Base-by-base conservation (phyloP, 345 rosid genomes). In the Noccaea bulbosa region DNA sequence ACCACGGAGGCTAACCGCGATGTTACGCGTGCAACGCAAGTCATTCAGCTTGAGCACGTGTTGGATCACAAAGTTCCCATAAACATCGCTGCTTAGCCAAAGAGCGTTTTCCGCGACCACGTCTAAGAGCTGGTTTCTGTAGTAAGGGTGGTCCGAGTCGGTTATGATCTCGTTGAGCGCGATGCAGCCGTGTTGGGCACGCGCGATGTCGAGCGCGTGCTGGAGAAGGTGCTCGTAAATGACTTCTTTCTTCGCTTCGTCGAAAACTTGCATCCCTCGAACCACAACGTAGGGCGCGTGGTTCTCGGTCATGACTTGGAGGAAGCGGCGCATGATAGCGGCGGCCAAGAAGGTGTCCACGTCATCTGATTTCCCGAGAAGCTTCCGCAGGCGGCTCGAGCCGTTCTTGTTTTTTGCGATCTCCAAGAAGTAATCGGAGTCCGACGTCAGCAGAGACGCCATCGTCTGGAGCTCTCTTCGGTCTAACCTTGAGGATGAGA, bases 1-100 rank as follows among this genome's bases (percentile, higher is more conserved):
- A 12, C 58, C 46, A 16, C n/a, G 2, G 0, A 65, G 46, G 2
- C 11, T 35, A 48, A n/a, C 2, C 2, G 27, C 12, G 1, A 65
- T 37, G 57, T 5, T 20, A 2, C 2, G 0, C 11, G 32, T 65
- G 69, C 2, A 35, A 48, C 3, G 46, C 57, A 17, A 65, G 57
- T 65, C 46, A 35, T 33, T 2, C 2, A 59, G n/a, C 15, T 2
- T 4, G 39, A 70, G 74, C 33, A 54, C 50, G 50, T 58, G 58
- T 15, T 70, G 74, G 4, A 70, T 16, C n/a, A 49, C 74, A 22
- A 59, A 68, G 24, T 59, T 70, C 6, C 66, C 74, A 0, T 5
- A 70, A 38, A 11, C n/a, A 11, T 70, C 59, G 9, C 60, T 15
- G 50, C 67, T 48, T 38, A 70, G 74, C 8, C 0, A 39, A 14